phyloP scores from a whole-genome alignment of 495 filamentous ascomycete genomes.

The Parachaetomium inaequale region DNA sequence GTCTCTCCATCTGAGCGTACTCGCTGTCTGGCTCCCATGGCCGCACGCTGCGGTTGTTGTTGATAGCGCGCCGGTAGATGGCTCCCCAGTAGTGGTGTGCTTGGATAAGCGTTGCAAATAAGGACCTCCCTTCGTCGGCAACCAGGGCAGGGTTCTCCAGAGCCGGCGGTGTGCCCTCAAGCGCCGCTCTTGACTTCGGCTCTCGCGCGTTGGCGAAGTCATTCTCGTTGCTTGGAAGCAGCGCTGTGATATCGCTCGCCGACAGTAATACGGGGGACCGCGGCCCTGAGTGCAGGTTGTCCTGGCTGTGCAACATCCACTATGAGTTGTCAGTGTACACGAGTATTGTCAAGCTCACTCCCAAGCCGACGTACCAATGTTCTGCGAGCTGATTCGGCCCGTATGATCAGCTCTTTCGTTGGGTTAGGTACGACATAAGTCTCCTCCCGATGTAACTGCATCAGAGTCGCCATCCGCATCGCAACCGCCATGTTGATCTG shows the following conservation, averaged over 20 bases:
- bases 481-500: slow-evolving; percentile 52
- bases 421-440: slow-evolving; percentile 41
- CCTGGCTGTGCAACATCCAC: slow-evolving; percentile 54
- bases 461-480: slow-evolving; percentile 49
- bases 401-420: slow-evolving; percentile 38
- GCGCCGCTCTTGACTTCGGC: slow-evolving; percentile 46
- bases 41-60: slow-evolving; percentile 34
- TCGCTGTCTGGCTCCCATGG: slow-evolving; percentile 44
- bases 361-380: slow-evolving; percentile 39
- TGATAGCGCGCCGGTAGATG: slow-evolving; percentile 43
- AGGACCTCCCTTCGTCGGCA: slow-evolving; percentile 37
- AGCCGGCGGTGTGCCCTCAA: slow-evolving; percentile 48
- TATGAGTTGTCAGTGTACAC: slow-evolving; percentile 18
- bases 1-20: slow-evolving; percentile 37
- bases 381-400: slow-evolving; percentile 45
- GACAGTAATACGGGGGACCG: slow-evolving; percentile 45
- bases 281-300: slow-evolving; percentile 49
- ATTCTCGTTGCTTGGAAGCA: slow-evolving; percentile 47
- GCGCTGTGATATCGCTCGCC: slow-evolving; percentile 47
- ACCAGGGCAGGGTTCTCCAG: slow-evolving; percentile 42
- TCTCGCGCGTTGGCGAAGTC: slow-evolving; percentile 44
- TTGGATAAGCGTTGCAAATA: slow-evolving; percentile 51
- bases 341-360: not conserved
- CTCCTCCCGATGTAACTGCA: slow-evolving; percentile 51
- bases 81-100: slow-evolving; percentile 49